Evolutionary conservation across 2,329 filamentous ascomycete genomes (phyloP).

Genomic region (Didymella exigua): DNA sequence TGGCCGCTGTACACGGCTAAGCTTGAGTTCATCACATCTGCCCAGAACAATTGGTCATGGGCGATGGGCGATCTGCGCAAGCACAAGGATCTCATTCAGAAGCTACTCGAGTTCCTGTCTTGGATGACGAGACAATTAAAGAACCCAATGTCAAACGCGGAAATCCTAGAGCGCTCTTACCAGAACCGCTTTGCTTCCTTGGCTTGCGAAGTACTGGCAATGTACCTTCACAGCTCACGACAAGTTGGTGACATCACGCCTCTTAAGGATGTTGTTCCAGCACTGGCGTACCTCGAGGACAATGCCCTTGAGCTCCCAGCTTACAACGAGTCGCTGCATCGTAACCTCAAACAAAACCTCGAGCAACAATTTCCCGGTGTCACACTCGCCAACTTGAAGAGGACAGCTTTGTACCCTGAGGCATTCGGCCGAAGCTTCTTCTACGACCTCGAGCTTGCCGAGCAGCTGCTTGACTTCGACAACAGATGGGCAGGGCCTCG

Average conservation of each 20-base stretch:
- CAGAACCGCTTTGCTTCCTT: conserved; percentile 71
- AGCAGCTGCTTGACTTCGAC: conserved; percentile 77
- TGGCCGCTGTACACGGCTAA: conserved; percentile 70
- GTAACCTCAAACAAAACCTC: conserved; percentile 85
- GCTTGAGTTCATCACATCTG: conserved; percentile 83
- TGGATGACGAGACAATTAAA: conserved; percentile 40
- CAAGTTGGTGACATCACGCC: conserved; percentile 73
- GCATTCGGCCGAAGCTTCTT: conserved; percentile 79
- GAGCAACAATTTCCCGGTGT: conserved; percentile 75
- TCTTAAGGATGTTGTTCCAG: conserved; percentile 72
- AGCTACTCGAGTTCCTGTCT: conserved; percentile 72
- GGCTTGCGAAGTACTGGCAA: conserved; percentile 84
- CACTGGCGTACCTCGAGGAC: conserved; percentile 79
- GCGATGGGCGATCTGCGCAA: conserved; percentile 80
- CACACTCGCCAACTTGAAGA: conserved; percentile 78
- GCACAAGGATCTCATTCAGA: conserved; percentile 73
- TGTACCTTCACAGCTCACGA: conserved; percentile 86
- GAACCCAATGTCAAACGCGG: conserved; percentile 31
- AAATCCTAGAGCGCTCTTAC: conserved; percentile 37
- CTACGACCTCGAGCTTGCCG: conserved; percentile 78
- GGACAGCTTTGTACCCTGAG: conserved; percentile 68
- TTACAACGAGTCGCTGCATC: conserved; percentile 87
- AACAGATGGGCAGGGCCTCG: conserved; percentile 70
- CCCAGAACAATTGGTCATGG: conserved; percentile 96
- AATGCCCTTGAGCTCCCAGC: conserved; percentile 78